Percentiles rank a stretch among this genome's conserved stretches.
These are phyloP conservation scores for Talaromyces sp. DNA, from an alignment of 2,329 filamentous ascomycete genomes.

Conservation along the genomic window DNA sequence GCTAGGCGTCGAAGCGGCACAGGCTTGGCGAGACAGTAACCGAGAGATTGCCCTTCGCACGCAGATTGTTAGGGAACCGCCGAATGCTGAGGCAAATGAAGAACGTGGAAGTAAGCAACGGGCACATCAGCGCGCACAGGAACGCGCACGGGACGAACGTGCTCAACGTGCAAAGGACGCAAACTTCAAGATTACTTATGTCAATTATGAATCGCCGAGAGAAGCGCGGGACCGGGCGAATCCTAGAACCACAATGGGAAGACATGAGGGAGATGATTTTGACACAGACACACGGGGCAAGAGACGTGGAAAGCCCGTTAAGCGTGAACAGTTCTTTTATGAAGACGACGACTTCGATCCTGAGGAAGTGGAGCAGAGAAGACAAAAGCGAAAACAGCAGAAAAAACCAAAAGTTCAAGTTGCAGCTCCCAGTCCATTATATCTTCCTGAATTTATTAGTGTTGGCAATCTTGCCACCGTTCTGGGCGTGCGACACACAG, in stretches of 20 bases:
- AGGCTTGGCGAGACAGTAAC: conserved; percentile 6
- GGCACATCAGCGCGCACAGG: not conserved
- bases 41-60: not conserved
- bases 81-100: not conserved
- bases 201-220: not conserved
- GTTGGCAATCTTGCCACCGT: conserved; percentile 75
- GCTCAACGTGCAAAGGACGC: not conserved
- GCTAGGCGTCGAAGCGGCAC: not conserved
- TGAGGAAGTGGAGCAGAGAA: conserved; percentile 29
- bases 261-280: not conserved
- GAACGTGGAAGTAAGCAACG: not conserved
- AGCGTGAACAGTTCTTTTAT: conserved; percentile 15
- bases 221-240: not conserved
- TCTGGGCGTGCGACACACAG: conserved; percentile 63
- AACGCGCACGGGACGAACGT: too few relatives aligned
- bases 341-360: conserved; percentile 30
- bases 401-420: conserved; percentile 36
- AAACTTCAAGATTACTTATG: not conserved
- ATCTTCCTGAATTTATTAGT: conserved; percentile 85
- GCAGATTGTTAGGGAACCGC: not conserved
- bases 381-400: conserved; percentile 25
- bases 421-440: conserved; percentile 54
- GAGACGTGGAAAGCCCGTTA: conserved; percentile 21
- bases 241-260: not conserved
- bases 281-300: conserved; percentile 10